Conservation (phyloP, 1,139 yeast genomes). For the Candida pseudoviswanathii region DNA sequence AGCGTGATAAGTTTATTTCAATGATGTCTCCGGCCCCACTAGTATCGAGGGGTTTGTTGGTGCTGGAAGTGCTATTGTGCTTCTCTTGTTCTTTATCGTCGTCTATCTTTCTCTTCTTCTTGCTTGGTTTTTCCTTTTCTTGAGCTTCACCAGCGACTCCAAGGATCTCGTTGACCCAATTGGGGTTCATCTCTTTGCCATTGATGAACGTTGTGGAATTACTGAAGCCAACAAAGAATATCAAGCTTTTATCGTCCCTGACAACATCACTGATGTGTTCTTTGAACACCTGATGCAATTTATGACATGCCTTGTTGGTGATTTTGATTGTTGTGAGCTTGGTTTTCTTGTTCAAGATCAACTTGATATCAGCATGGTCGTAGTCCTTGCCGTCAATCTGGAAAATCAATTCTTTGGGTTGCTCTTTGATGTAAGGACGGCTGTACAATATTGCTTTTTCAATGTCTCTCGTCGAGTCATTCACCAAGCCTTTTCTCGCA, state of each 20-base stretch:
- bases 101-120: constrained; percentile 7
- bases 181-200: constrained; percentile 36
- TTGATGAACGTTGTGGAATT: constrained; percentile 36
- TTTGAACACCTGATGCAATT: constrained; percentile 30
- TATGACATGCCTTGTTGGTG: constrained; percentile 26
- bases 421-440: constrained; percentile 56
- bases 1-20: constrained; percentile 33
- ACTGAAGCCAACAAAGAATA: constrained; percentile 28
- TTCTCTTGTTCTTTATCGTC: constrained; percentile 18
- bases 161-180: constrained; percentile 37
- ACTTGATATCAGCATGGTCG: constrained; percentile 27
- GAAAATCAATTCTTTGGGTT: constrained; percentile 51
- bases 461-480: constrained; percentile 21
- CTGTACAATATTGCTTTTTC: constrained; percentile 44
- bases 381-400: constrained; percentile 45
- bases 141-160: constrained; percentile 12
- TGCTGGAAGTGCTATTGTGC: not conserved
- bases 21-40: constrained; percentile 33
- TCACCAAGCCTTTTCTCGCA: constrained; percentile 41
- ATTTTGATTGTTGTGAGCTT: constrained; percentile 30
- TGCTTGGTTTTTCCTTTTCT: not conserved
- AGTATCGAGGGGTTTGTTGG: constrained; percentile 11
- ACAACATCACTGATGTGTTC: constrained; percentile 24
- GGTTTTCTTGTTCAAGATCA: constrained; percentile 31
- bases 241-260: constrained; percentile 23